Evolutionary conservation across 768 basidiomycete species (phyloP).

Genomic region (Suillus luteus): DNA sequence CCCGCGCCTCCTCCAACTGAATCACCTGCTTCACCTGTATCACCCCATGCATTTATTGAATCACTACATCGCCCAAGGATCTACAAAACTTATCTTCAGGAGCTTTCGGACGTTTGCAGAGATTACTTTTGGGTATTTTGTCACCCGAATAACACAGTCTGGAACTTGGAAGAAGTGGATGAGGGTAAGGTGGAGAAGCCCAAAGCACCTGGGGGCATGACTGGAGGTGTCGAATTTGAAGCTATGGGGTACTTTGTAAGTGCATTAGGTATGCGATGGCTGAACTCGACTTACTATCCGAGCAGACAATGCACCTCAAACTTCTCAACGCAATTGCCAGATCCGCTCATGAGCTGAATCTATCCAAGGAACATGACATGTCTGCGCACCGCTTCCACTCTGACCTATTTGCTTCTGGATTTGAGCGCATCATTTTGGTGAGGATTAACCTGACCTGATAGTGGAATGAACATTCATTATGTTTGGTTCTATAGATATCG

Average conservation of each 20-base stretch:
- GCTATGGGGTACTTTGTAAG: conserved; percentile 94
- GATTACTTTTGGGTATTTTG: conserved; percentile 99
- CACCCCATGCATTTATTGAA: conserved; percentile 82
- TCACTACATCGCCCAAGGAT: conserved; percentile 66
- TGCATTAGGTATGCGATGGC: conserved; percentile 13
- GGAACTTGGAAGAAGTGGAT: conserved; percentile 83
- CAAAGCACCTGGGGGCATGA: conserved; percentile 95
- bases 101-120: conserved; percentile 85
- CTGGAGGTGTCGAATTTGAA: conserved; percentile 97
- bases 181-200: conserved; percentile 86
- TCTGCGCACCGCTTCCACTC: conserved; percentile 83
- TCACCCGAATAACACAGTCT: conserved; percentile 90
- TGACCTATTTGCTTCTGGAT: conserved; percentile 87
- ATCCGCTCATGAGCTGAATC: conserved; percentile 61
- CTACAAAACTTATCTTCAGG: conserved; percentile 80
- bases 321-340: conserved; percentile 81
- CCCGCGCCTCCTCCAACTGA: conserved; percentile 67
- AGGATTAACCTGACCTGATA: conserved; percentile 24
- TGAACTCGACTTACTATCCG: conserved; percentile 15
- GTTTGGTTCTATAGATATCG: conserved; percentile 60
- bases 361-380: conserved; percentile 67
- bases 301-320: conserved; percentile 83
- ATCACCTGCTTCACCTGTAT: conserved; percentile 58
- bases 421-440: conserved; percentile 90
- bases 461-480: neutral